Conservation (phyloP, 345 rosid species). For the Salix arbutifolia region DNA sequence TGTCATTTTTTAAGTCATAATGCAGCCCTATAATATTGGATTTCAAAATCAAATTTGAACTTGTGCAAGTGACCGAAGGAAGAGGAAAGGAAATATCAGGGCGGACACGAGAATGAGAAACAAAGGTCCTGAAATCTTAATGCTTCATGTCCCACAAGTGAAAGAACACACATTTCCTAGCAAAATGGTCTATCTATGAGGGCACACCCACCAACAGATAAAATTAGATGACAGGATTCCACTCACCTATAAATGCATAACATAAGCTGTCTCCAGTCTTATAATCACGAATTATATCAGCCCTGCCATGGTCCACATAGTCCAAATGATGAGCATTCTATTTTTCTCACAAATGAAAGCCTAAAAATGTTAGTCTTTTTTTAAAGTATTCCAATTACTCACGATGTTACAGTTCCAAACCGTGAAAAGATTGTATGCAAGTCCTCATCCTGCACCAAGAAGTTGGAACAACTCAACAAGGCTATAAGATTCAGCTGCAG, state of each 20-base stretch:
- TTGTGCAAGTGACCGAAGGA: neutral
- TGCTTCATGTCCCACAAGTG: neutral
- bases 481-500: constrained; percentile 3
- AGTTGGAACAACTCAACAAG: constrained; percentile 5
- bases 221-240: constrained; percentile 3
- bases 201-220: neutral
- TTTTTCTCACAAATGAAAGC: neutral
- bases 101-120: neutral
- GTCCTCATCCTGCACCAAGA: constrained; percentile 80
- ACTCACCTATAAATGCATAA: constrained; percentile 89
- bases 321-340: constrained; percentile 14
- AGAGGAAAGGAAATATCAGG: neutral
- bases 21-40: neutral
- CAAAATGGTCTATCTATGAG: neutral
- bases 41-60: neutral
- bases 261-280: constrained; percentile 98
- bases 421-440: constrained; percentile 91
- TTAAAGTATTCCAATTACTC: constrained; percentile 23
- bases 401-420: constrained; percentile 84
- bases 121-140: neutral
- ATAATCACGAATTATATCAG: constrained; percentile 82
- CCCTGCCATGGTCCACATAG: constrained; percentile 46
- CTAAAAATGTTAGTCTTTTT: neutral
- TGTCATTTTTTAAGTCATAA: neutral
- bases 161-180: neutral